phyloP scores from a whole-genome alignment of 371 early-diverging fungal genomes.

The Antonospora locustae region DNA sequence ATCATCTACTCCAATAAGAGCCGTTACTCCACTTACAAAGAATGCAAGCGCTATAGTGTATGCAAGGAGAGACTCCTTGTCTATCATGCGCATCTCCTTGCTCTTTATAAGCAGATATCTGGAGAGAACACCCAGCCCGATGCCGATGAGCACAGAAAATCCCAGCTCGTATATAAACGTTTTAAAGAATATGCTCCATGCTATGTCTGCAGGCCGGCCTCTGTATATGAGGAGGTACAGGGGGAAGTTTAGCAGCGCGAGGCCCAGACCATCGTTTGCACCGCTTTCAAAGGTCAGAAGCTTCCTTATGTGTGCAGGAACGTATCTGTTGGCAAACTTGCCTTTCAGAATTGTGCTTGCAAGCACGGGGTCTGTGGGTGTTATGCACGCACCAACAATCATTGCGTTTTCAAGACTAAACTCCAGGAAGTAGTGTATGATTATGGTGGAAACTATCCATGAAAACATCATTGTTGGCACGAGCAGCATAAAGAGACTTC shows the following conservation, averaged over 20 bases:
- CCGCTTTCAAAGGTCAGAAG: conserved; percentile 65
- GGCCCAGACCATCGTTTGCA: conserved; percentile 62
- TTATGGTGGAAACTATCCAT: conserved; percentile 65
- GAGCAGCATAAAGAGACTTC: conserved; percentile 63
- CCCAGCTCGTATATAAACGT: conserved; percentile 62
- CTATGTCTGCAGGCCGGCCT: conserved; percentile 12
- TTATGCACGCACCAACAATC: conserved; percentile 68
- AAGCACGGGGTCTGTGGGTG: conserved; percentile 85
- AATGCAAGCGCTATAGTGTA: conserved; percentile 69
- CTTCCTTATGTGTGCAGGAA: conserved; percentile 64
- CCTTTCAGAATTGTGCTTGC: conserved; percentile 80
- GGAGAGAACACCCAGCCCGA: conserved; percentile 62
- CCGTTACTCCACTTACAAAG: conserved; percentile 63
- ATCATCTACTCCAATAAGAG: conserved; percentile 66
- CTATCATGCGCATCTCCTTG: conserved; percentile 62
- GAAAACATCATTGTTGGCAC: conserved; percentile 68
- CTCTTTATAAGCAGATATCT: conserved; percentile 62
- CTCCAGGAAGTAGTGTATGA: conserved; percentile 58
- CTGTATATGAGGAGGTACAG: conserved; percentile 53
- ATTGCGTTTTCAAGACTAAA: conserved; percentile 14
- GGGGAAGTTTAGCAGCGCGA: conserved; percentile 62
- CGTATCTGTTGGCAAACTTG: conserved; percentile 70
- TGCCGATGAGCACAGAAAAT: conserved; percentile 64
- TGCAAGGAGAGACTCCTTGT: conserved; percentile 69
- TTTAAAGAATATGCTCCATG: conserved; percentile 57